Base-by-base conservation (phyloP, 768 basidiomycete species). In the Sporobolomyces pararoseus region DNA sequence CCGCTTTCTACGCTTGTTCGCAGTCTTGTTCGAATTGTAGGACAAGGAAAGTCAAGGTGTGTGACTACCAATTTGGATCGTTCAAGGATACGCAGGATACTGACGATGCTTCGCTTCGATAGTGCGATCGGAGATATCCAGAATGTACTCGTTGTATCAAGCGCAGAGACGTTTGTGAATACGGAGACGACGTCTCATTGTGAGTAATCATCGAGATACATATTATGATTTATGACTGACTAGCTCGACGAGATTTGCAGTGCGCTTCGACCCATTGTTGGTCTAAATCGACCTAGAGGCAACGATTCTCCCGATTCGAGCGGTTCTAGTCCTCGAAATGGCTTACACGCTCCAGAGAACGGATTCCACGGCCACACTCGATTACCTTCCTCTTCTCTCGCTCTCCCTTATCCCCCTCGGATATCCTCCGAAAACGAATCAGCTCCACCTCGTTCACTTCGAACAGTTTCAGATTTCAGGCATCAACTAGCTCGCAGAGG, bases 101-200 rank as follows among this genome's bases (percentile, higher is more conserved):
- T 37, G n/a, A 27, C 39, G n/a, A 34, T 34, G 39, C 37, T 16
- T 17, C 9, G 10, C 17, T 23, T 6, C 9, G 10, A 10, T 53
- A 71, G 70, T 71, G 70, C 62, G 70, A 71, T 37, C 65, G 70
- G 0, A 25, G 61, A 12, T 71, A 64, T 25, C 70, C 70, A 0
- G 49, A 67, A 13, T 71, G 70, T 34, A 16, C 70, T 14, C 47
- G 70, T 12, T 71, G 70, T 31, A 19, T 39, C 35, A 71, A 71
- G 46, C 60, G 70, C 1, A 71, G 59, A 27, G 70, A 71, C 44
- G 2, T 1, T 14, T 71, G 70, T 31, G 70, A 66, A n/a, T 71
- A 66, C 32, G 66, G 69, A 19, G 59, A 66, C n/a, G 70, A 71
- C 12, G 50, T 71, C 3, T 63, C 65, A 0, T 51, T 71, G 70